Conservation (phyloP, 306 rosid species). For the Ammopiptanthus mongolicus region DNA sequence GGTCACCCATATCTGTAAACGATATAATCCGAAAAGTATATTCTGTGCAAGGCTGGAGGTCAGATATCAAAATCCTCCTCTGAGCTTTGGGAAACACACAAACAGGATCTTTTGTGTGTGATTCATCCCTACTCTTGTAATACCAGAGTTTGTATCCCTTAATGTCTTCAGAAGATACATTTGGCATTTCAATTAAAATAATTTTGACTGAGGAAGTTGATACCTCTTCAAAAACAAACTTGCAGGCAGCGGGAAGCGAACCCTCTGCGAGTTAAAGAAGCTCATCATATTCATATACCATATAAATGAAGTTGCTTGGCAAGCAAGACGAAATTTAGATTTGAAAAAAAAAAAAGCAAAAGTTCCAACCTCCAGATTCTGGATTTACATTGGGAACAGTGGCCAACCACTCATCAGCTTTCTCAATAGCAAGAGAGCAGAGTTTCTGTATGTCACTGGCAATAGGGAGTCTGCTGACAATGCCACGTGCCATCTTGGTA, state of each 20-base stretch:
- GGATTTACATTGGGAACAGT: slow-evolving; percentile 46
- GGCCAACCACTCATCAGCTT: slow-evolving; percentile 82
- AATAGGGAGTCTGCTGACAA: slow-evolving; percentile 92
- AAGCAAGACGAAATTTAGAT: slow-evolving; percentile 4
- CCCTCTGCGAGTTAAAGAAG: slow-evolving; percentile 56
- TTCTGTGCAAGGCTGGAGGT: slow-evolving; percentile 88
- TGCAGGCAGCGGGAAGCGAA: slow-evolving; percentile 99
- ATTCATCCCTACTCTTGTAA: slow-evolving; percentile 67
- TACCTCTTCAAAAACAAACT: slow-evolving; percentile 88
- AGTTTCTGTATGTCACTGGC: slow-evolving; percentile 84
- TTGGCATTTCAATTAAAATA: slow-evolving; percentile 70
- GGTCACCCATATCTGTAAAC: slow-evolving; percentile 63
- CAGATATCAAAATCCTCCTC: slow-evolving; percentile 83
- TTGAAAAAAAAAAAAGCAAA: background rate
- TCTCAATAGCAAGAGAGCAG: slow-evolving; percentile 84
- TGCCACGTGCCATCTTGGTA: slow-evolving; percentile 93
- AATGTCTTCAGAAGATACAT: slow-evolving; percentile 45
- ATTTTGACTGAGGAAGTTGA: slow-evolving; percentile 75
- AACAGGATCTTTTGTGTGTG: slow-evolving; percentile 66
- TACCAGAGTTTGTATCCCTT: slow-evolving; percentile 98
- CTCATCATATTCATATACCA: slow-evolving; percentile 13
- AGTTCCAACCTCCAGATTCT: slow-evolving; percentile 66
- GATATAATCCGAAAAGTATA: slow-evolving; percentile 85
- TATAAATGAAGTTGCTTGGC: slow-evolving; percentile 5
- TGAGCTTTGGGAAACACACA: slow-evolving; percentile 80